Conservation (phyloP, 2,329 filamentous ascomycete species). For the Setomelanomma holmii region DNA sequence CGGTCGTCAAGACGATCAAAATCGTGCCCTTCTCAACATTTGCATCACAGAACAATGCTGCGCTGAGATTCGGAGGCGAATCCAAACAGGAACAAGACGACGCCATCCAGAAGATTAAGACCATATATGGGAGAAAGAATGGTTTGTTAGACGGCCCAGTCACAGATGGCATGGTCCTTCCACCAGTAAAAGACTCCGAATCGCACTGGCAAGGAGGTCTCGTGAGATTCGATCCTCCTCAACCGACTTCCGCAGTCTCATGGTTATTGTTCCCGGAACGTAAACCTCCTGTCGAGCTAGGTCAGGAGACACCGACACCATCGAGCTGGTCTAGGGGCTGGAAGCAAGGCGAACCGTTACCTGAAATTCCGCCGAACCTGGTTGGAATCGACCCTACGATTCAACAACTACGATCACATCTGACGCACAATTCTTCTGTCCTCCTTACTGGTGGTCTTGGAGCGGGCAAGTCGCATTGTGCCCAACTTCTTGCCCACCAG, state of each 20-base stretch:
- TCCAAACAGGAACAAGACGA: slow-evolving; percentile 84
- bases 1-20: slow-evolving; percentile 70
- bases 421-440: slow-evolving; percentile 87
- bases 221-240: slow-evolving; percentile 74
- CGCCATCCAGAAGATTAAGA: slow-evolving; percentile 72
- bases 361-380: slow-evolving; percentile 64
- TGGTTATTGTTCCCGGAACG: slow-evolving; percentile 84
- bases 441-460: slow-evolving; percentile 88
- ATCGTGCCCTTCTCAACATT: slow-evolving; percentile 78
- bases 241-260: slow-evolving; percentile 34
- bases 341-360: slow-evolving; percentile 64
- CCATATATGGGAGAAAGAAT: slow-evolving; percentile 70
- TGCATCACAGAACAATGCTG: slow-evolving; percentile 64
- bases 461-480: slow-evolving; percentile 85
- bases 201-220: slow-evolving; percentile 81
- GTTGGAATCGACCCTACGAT: slow-evolving; percentile 86
- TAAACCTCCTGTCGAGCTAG: slow-evolving; percentile 76
- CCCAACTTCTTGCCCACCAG: slow-evolving; percentile 75
- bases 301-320: slow-evolving; percentile 73
- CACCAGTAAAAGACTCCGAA: slow-evolving; percentile 63
- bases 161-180: slow-evolving; percentile 85
- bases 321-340: slow-evolving; percentile 56
- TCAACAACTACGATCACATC: slow-evolving; percentile 73
- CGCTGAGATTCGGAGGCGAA: slow-evolving; percentile 86
- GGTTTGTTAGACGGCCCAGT: slow-evolving; percentile 82